phyloP scores from a whole-genome alignment of 2,329 filamentous ascomycete genomes.

The Spiromastix sp. region DNA sequence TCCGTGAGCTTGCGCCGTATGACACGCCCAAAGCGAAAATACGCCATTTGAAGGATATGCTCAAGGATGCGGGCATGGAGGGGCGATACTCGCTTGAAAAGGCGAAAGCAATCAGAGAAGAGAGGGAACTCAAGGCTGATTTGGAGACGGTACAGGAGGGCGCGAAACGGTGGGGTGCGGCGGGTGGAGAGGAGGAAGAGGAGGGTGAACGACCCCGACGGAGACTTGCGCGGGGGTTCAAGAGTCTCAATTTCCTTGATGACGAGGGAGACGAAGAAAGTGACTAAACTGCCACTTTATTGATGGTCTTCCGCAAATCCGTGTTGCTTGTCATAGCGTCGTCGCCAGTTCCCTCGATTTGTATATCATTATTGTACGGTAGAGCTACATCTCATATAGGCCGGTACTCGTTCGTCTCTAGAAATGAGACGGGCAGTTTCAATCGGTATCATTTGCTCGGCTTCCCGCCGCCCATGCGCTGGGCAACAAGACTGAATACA shows the following conservation, averaged over 20 bases:
- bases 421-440: too few species aligned
- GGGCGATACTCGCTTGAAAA: slow-evolving; percentile 79
- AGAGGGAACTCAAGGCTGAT: slow-evolving; percentile 72
- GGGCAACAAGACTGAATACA: slow-evolving; percentile 84
- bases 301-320: too few species aligned
- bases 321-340: too few species aligned
- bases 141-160: slow-evolving; percentile 77
- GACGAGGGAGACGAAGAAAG: slow-evolving; percentile 59
- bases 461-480: slow-evolving; percentile 56
- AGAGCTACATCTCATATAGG: too few species aligned
- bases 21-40: slow-evolving; percentile 71
- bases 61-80: slow-evolving; percentile 75
- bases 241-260: slow-evolving; percentile 50
- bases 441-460: slow-evolving; percentile 23
- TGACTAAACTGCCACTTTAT: slow-evolving; percentile 30
- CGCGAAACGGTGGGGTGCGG: slow-evolving; percentile 62
- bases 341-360: too few species aligned
- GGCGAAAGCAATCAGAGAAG: slow-evolving; percentile 77
- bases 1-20: slow-evolving; percentile 67
- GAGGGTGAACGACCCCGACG: slow-evolving; percentile 28
- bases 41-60: slow-evolving; percentile 64
- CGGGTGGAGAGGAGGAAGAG: slow-evolving; percentile 32
- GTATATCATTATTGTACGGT: too few species aligned
- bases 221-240: slow-evolving; percentile 32
- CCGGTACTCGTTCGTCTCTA: too few species aligned